Evolutionary conservation across 2,329 filamentous ascomycete genomes (phyloP).

Genomic region (Blastomyces emzantsi): DNA sequence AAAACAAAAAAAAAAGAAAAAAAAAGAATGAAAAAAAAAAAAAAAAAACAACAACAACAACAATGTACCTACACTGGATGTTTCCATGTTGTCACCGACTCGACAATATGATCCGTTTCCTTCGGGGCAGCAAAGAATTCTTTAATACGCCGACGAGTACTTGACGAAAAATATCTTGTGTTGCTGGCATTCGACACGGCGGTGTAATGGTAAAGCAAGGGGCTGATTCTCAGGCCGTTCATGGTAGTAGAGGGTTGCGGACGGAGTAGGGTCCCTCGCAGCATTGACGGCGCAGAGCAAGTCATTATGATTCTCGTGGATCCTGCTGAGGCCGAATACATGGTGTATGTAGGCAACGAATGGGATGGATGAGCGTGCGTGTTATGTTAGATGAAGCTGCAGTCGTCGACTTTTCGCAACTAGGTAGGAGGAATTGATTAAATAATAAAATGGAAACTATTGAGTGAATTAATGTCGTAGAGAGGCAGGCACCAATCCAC

Average conservation of each 20-base stretch:
- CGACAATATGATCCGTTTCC: constrained; percentile 53
- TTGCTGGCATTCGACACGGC: constrained; percentile 1
- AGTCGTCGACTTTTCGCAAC: background rate
- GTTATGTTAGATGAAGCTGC: background rate
- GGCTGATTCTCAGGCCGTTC: constrained; percentile 20
- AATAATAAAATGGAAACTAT: too few species aligned
- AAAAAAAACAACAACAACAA: constrained; percentile 17
- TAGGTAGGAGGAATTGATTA: too few species aligned
- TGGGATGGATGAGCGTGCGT: background rate
- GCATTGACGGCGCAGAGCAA: constrained; percentile 11
- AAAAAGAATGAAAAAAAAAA: too few species aligned
- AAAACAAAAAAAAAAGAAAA: too few species aligned
- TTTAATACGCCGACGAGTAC: constrained; percentile 29
- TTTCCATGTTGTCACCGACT: constrained; percentile 58
- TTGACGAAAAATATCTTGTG: constrained; percentile 32
- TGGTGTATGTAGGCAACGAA: constrained; percentile 4
- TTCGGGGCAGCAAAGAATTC: constrained; percentile 52
- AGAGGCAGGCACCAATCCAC: too few species aligned
- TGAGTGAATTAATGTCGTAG: too few species aligned
- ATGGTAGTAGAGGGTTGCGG: constrained; percentile 20
- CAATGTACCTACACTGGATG: constrained; percentile 53
- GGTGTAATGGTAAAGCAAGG: constrained; percentile 15
- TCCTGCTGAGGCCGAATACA: constrained; percentile 11
- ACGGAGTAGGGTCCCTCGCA: constrained; percentile 7
- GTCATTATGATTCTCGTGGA: constrained; percentile 11